Evolutionary conservation across 108 stramenopile genomes (phyloP), one percentile per base, ranked within the genome.

Genomic region (Craspedostauros australis): DNA sequence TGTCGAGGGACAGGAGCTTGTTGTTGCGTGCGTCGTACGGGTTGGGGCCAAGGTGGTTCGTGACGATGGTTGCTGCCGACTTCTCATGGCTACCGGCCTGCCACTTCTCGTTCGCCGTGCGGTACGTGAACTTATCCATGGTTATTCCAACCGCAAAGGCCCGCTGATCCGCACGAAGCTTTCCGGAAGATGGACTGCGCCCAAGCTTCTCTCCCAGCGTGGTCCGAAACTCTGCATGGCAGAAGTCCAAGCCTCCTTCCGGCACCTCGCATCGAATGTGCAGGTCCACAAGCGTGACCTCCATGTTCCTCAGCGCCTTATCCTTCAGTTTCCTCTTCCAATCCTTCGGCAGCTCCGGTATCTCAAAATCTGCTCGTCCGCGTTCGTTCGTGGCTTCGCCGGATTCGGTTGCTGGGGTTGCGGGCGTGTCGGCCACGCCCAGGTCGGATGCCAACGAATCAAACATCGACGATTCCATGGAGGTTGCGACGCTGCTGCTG

Each of bases 231-330:
- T 68, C 65, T 1, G 62, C 54, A 24, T 64, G 59, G 21, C 60
- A 51, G 53, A 68, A 60, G 41, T 75, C 75, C 27, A 88, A 50
- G 4, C 76, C 87, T 36, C 76, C 75, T 47, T 82, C 75, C 4
- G 80, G 77, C 5, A 84, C 78, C 51, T 89, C 88, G 60, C 79
- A 82, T 36, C 88, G 62, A 27, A 89, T 66, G 64, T 89, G 88
- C 16, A 85, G 58, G 50, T 89, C 76, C 33, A 50, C 41, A 33
- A 89, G 52, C 7, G 59, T 73, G 14, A 76, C 76, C 49, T 85
- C 77, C 54, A 86, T 58, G 50, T 89, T 89, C 23, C 81, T 57
- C 55, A 85, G 58, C 1, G 80, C 43, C 48, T 89, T 89, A 50
- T 79, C 65, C 44, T 69, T 51, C 15, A 89, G 39, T 52, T 79